Evolutionary conservation across 371 early-diverging fungal species (phyloP).

Genomic region (Sanchytrium tribonematis): DNA sequence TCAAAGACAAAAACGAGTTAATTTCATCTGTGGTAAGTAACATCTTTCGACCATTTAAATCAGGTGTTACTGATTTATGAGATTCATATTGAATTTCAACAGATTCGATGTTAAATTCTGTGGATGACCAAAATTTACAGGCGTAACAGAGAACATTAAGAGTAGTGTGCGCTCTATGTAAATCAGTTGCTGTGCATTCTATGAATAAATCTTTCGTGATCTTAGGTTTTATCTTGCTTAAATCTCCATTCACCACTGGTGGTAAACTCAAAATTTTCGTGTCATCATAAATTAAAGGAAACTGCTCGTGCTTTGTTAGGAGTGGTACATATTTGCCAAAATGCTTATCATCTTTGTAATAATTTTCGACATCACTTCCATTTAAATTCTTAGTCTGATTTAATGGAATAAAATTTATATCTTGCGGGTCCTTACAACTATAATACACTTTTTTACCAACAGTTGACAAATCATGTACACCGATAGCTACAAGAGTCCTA

Average conservation of each 20-base stretch:
- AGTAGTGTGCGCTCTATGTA: conserved; percentile 13
- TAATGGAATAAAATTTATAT: conserved; percentile 78
- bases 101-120: conserved; percentile 5
- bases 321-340: not conserved
- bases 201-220: conserved; percentile 89
- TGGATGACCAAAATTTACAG: conserved; percentile 9
- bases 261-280: conserved; percentile 82
- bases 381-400: conserved; percentile 65
- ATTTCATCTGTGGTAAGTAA: conserved; percentile 1
- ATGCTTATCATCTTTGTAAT: conserved; percentile 27
- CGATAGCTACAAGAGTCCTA: conserved; percentile 88
- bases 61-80: not conserved
- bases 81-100: not conserved
- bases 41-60: not conserved
- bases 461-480: conserved; percentile 95
- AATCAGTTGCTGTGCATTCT: conserved; percentile 92
- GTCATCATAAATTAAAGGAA: conserved; percentile 18
- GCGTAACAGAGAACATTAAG: conserved; percentile 9
- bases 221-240: conserved; percentile 76
- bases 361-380: conserved; percentile 58
- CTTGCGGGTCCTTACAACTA: conserved; percentile 56
- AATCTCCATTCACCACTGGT: conserved; percentile 98
- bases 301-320: conserved; percentile 10
- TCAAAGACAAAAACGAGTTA: not conserved
- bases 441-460: conserved; percentile 83